These are phyloP conservation scores for Venturia pyrina DNA, from an alignment of 2,329 filamentous ascomycete genomes.

Conservation along the genomic window DNA sequence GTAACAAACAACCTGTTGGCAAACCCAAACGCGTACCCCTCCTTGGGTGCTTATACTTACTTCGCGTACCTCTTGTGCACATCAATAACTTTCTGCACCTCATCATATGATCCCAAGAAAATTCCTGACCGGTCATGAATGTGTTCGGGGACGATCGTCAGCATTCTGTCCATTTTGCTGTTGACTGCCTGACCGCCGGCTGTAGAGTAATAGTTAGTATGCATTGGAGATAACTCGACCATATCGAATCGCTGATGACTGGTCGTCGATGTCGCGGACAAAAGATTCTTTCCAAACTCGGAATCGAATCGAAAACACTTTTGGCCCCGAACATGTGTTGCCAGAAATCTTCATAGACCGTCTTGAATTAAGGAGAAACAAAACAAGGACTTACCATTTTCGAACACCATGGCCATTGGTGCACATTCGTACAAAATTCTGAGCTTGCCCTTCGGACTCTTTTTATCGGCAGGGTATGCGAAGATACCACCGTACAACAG, in stretches of 20 bases:
- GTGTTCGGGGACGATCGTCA: conserved; percentile 77
- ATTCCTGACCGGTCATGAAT: conserved; percentile 96
- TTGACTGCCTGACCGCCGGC: conserved; percentile 88
- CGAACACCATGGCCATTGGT: conserved; percentile 97
- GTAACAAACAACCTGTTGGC: background rate
- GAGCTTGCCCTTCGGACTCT: conserved; percentile 96
- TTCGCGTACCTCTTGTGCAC: conserved; percentile 53
- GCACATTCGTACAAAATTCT: conserved; percentile 97
- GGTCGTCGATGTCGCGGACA: background rate
- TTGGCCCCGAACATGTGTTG: background rate
- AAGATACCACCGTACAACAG: conserved; percentile 94
- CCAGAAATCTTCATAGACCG: background rate
- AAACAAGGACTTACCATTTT: conserved; percentile 63
- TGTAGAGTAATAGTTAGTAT: conserved; percentile 25
- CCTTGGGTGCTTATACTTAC: background rate
- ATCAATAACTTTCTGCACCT: conserved; percentile 89
- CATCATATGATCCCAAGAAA: conserved; percentile 88
- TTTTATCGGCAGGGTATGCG: conserved; percentile 94
- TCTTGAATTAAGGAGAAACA: background rate
- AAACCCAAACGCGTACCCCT: background rate
- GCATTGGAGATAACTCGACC: background rate
- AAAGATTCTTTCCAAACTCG: background rate
- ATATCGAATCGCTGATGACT: background rate
- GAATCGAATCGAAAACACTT: background rate
- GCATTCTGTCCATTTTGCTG: conserved; percentile 82